These are phyloP conservation scores for Saccharomycopsis sp. DNA, from an alignment of 805 yeast genomes.

Conservation along the genomic window DNA sequence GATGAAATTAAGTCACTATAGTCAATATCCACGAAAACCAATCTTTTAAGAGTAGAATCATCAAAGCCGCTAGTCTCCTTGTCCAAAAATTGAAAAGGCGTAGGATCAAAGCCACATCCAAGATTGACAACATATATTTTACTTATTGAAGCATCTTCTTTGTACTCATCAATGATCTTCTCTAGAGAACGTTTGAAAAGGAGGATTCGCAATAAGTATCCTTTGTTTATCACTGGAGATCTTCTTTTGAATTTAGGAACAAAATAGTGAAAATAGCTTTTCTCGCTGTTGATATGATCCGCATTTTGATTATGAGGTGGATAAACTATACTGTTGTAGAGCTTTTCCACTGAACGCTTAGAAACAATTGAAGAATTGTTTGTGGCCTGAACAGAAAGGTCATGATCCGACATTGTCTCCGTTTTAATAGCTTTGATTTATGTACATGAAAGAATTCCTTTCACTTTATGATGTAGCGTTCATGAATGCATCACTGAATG, in stretches of 20 bases:
- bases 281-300: conserved; percentile 23
- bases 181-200: conserved; percentile 50
- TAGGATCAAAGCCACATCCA: conserved; percentile 74
- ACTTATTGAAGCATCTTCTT: conserved; percentile 18
- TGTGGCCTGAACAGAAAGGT: conserved; percentile 73
- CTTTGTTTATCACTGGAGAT: conserved; percentile 76
- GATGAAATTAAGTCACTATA: conserved; percentile 59
- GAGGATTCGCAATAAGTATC: conserved; percentile 77
- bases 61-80: conserved; percentile 27
- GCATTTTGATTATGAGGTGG: conserved; percentile 20
- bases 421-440: no score
- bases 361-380: conserved; percentile 80
- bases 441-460: no score
- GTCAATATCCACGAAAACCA: conserved; percentile 63
- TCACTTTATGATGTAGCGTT: no score
- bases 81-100: conserved; percentile 46
- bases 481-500: no score
- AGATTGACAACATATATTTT: conserved; percentile 50
- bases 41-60: conserved; percentile 15
- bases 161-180: conserved; percentile 33
- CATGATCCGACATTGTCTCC: conserved; percentile 45
- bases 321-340: conserved; percentile 36
- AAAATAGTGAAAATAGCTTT: conserved; percentile 54
- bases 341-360: conserved; percentile 67
- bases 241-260: conserved; percentile 61